Percentiles rank a stretch among this genome's conserved stretches.
These are phyloP conservation scores for Jacaranda mimosifolia DNA, from an alignment of 257 asterid species.

Conservation along the genomic window DNA sequence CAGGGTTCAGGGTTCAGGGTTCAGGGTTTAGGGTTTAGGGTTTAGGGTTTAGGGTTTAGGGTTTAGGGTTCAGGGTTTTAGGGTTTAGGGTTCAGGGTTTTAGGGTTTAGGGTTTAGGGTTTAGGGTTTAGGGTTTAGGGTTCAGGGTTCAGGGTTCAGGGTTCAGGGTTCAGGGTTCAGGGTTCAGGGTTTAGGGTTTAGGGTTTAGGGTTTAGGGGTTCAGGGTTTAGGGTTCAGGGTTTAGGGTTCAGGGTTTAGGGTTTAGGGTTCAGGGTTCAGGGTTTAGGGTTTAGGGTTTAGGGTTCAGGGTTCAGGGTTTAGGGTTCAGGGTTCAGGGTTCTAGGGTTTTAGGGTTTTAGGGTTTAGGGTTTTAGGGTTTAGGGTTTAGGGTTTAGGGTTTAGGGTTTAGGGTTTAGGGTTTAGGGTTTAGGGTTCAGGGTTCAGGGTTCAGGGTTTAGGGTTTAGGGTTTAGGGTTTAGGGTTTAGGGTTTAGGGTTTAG, in stretches of 20 bases:
- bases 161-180: conserved; percentile 28
- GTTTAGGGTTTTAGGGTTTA: conserved; percentile 36
- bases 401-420: conserved; percentile 40
- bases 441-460: conserved; percentile 42
- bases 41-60: conserved; percentile 27
- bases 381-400: conserved; percentile 34
- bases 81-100: conserved; percentile 33
- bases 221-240: conserved; percentile 26
- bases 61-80: conserved; percentile 20
- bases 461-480: conserved; percentile 41
- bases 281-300: conserved; percentile 24
- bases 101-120: conserved; percentile 31
- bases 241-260: conserved; percentile 23
- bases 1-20: background rate
- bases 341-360: conserved; percentile 29
- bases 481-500: conserved; percentile 37
- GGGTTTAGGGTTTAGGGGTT: conserved; percentile 18
- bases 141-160: conserved; percentile 30
- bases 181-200: conserved; percentile 26
- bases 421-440: conserved; percentile 42
- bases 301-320: conserved; percentile 40
- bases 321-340: conserved; percentile 39
- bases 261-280: conserved; percentile 19
- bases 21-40: conserved; percentile 31
- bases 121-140: conserved; percentile 9